Percentiles rank a stretch among this genome's conserved stretches.
phyloP scores from a whole-genome alignment of 2,329 filamentous ascomycete species.

The Aureobasidium sp. region DNA sequence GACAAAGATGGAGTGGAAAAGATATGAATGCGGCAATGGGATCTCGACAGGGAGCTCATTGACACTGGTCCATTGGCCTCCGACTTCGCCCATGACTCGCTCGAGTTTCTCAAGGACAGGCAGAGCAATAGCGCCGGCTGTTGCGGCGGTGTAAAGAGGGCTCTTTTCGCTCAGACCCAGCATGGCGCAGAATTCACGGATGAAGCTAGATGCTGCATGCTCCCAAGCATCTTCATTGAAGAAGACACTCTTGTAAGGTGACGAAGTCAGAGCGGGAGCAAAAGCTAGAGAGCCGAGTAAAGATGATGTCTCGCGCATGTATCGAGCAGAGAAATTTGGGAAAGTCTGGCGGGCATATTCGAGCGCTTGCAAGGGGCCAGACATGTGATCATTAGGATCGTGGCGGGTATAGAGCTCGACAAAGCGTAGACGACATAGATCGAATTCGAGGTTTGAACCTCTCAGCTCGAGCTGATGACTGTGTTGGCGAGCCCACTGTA shows the following conservation, averaged over 20 bases:
- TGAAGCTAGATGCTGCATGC: constrained; percentile 75
- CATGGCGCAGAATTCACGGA: constrained; percentile 77
- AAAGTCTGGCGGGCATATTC: constrained; percentile 72
- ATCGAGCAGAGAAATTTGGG: constrained; percentile 63
- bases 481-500: constrained; percentile 74
- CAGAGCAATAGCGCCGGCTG: constrained; percentile 84
- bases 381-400: constrained; percentile 29
- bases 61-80: constrained; percentile 89
- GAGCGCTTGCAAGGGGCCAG: constrained; percentile 59
- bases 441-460: constrained; percentile 91
- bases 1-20: constrained; percentile 94
- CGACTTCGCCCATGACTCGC: constrained; percentile 76
- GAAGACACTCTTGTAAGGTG: constrained; percentile 75
- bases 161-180: constrained; percentile 85
- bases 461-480: constrained; percentile 64
- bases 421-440: constrained; percentile 83
- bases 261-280: constrained; percentile 62
- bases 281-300: constrained; percentile 77
- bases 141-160: constrained; percentile 85
- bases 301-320: constrained; percentile 71
- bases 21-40: constrained; percentile 55
- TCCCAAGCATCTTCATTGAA: constrained; percentile 69
- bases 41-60: constrained; percentile 77
- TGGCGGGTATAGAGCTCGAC: constrained; percentile 72
- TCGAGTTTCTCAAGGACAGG: constrained; percentile 85